Conservation (phyloP, 2,329 filamentous ascomycete genomes). For the Venturia pyrina region DNA sequence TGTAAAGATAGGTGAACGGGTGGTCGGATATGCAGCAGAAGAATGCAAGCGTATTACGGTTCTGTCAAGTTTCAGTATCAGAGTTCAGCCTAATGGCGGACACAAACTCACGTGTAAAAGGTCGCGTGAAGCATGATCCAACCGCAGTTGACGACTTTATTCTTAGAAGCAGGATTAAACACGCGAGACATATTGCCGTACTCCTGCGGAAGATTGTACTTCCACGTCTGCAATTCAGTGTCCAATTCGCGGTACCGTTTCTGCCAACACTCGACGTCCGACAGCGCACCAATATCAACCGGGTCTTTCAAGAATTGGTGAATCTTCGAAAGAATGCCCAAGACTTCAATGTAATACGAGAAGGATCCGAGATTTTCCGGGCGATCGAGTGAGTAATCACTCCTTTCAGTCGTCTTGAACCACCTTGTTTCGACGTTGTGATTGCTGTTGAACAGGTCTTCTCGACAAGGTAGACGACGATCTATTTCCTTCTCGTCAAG, state of each 20-base stretch:
- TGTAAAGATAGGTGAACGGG: slow-evolving; percentile 77
- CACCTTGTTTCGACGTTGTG: slow-evolving; percentile 75
- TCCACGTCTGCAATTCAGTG: slow-evolving; percentile 69
- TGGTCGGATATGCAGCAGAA: slow-evolving; percentile 85
- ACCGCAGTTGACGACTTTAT: slow-evolving; percentile 64
- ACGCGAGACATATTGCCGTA: slow-evolving; percentile 77
- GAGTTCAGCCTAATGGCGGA: not conserved
- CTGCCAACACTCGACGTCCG: slow-evolving; percentile 86
- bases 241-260: slow-evolving; percentile 77
- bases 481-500: slow-evolving; percentile 85
- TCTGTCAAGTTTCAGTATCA: slow-evolving; percentile 26
- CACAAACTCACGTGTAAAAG: slow-evolving; percentile 60
- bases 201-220: slow-evolving; percentile 70
- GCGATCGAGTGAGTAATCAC: slow-evolving; percentile 56
- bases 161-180: slow-evolving; percentile 28
- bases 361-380: slow-evolving; percentile 80
- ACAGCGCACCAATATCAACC: slow-evolving; percentile 74
- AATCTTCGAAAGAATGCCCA: slow-evolving; percentile 77
- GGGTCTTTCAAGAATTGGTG: slow-evolving; percentile 83
- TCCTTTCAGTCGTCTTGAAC: slow-evolving; percentile 47
- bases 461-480: slow-evolving; percentile 73
- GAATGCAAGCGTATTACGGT: slow-evolving; percentile 85
- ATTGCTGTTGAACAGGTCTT: slow-evolving; percentile 77
- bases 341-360: slow-evolving; percentile 80
- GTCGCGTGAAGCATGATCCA: slow-evolving; percentile 90